Base-by-base conservation (phyloP, 768 basidiomycete species). In the Chlorophyllum brunneum region DNA sequence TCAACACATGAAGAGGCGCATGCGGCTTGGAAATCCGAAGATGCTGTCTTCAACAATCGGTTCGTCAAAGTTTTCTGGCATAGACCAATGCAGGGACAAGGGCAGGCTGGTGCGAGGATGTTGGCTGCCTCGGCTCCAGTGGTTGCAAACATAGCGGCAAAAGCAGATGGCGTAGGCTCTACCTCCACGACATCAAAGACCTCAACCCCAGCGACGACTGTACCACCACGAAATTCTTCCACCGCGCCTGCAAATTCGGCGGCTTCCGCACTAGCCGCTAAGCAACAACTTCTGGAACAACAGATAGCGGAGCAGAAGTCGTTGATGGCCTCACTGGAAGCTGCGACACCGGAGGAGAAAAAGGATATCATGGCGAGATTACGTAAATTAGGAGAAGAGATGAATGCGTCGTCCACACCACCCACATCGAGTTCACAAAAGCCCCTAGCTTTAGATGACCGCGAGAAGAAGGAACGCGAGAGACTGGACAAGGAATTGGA, bases 51-150 rank as follows among this genome's bases (percentile, higher is more conserved):
- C 62, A 83, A 83, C 9, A 95, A 94, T 60, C 82, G 95, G 44
- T 97, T 97, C 65, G 94, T 97, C 58, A 95, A 95, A 68, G 77
- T 97, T 29, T 92, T 95, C 61, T 97, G 95, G 93, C 92, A 95
- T 69, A 78, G 88, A 53, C 93, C 92, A 5, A 81, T 94, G 83
- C 90, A 89, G 48, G 94, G 95, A 0, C 89, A 94, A 60, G 94
- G 94, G 6, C 83, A 82, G 56, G 76, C 73, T 15, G 94, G 94
- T 2, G 72, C 82, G 42, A 79, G 86, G 57, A 81, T 86, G 73
- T 70, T 98, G 54, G 92, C 88, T 11, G 90, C 88, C 3, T 89
- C 88, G 24, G 91, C 90, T 6, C 78, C 84, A 1, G 60, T 89
- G 8, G 76, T 95, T 8, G 85, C 87, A 26, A 86, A 83, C 57